Evolutionary conservation across 768 basidiomycete genomes (phyloP), one percentile per base, ranked within the genome.

Genomic region (Tylopilus balloui): DNA sequence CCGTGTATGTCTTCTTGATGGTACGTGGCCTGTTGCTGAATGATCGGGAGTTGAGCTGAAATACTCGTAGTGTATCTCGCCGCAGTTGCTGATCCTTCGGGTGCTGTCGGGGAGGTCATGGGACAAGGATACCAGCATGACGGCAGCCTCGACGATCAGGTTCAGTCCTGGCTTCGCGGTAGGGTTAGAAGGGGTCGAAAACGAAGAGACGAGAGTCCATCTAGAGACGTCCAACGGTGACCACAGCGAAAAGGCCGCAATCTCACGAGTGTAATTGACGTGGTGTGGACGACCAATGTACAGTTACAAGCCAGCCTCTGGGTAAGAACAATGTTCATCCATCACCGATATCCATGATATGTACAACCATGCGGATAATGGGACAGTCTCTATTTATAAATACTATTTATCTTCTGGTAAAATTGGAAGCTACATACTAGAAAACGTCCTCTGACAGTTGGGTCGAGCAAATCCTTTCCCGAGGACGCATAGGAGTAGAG

Each of bases 61-160:
- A 8, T 5, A 9, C 9, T 15, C 6, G 3, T 19, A 65, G 62
- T 62, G 60, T 29, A 60, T 65, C 44, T 62, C 63, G 14, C 61
- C 63, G 2, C 63, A 63, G 29, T 38, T 60, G 38, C 32, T 65
- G 37, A 58, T 65, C 32, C 51, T 65, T 12, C 53, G 58, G 24
- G 61, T 63, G 12, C 31, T 62, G 32, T 20, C n/a, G 15, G 54
- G 58, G 14, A 55, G 37, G n/a, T 52, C 52, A 35, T 48, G 51
- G 54, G 27, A 51, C 17, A 42, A 32, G 11, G 43, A 55, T 42
- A 60, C 39, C n/a, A 42, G 5, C 25, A 27, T 5, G 25, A 27
- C 25, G 12, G 15, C n/a, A 14, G 15, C 4, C 7, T 53, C 59
- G 24, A 32, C 50, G 4, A 15, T 55, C 46, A 28, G 40, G 27